These are phyloP conservation scores for Paraleonurus japonicus DNA, from an alignment of 257 asterid species.

Conservation along the genomic window DNA sequence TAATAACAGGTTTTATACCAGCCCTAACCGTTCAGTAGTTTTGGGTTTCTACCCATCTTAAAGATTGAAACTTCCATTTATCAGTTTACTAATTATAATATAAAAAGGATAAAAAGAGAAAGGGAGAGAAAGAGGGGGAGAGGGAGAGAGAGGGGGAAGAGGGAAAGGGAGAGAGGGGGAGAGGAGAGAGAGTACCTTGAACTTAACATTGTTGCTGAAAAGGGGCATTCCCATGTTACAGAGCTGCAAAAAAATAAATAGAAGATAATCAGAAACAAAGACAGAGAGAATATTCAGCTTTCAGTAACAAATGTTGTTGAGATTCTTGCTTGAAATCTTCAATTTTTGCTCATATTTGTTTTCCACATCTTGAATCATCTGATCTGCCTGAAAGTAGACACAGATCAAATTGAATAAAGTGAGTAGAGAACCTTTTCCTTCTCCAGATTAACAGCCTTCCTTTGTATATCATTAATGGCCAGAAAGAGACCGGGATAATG, in stretches of 20 bases:
- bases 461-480: slow-evolving; percentile 82
- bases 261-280: too few relatives aligned
- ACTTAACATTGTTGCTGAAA: too few relatives aligned
- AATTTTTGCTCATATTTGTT: slow-evolving; percentile 55
- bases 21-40: too few relatives aligned
- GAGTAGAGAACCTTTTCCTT: slow-evolving; percentile 69
- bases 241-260: too few relatives aligned
- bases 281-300: too few relatives aligned
- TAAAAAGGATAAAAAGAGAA: too few relatives aligned
- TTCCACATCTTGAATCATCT: slow-evolving; percentile 61
- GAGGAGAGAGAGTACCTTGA: too few relatives aligned
- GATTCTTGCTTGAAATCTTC: slow-evolving; percentile 72
- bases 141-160: too few relatives aligned
- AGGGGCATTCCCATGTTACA: too few relatives aligned
- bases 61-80: background rate
- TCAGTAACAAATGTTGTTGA: slow-evolving; percentile 53
- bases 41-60: background rate
- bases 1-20: too few relatives aligned
- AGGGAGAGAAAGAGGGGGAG: too few relatives aligned
- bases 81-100: background rate
- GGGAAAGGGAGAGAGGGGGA: too few relatives aligned
- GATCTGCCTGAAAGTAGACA: slow-evolving; percentile 61
- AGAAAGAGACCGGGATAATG: slow-evolving; percentile 17
- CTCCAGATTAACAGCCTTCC: slow-evolving; percentile 63
- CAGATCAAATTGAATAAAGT: slow-evolving; percentile 26